Percentiles rank a stretch among this genome's conserved stretches.
Evolutionary conservation across 1,284 basidiomycete species (phyloP).

Genomic region (Ustilago loliicola): DNA sequence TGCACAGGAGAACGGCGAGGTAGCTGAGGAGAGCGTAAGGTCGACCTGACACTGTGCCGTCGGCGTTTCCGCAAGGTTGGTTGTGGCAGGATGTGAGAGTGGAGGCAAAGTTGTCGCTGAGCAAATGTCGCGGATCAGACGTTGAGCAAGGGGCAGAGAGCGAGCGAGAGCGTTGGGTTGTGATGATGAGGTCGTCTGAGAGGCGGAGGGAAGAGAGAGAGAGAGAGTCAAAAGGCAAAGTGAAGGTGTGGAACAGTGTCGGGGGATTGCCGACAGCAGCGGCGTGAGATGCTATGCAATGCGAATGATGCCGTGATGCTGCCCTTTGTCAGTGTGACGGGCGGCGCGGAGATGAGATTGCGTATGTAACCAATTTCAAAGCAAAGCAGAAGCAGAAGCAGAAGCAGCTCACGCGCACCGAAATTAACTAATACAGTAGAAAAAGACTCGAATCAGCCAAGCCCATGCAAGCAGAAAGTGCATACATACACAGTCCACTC

Average conservation of each 20-base stretch:
- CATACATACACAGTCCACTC: too few relatives aligned
- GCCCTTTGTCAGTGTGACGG: neutral
- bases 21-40: neutral
- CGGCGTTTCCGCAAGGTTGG: neutral
- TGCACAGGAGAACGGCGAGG: neutral
- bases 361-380: conserved; percentile 2
- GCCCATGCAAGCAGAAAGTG: conserved; percentile 17
- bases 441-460: conserved; percentile 16
- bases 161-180: neutral
- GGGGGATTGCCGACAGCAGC: neutral
- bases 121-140: neutral
- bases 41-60: too few relatives aligned
- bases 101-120: conserved; percentile 7
- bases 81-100: neutral
- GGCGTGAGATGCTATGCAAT: neutral
- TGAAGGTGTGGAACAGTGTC: neutral
- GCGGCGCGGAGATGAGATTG: conserved; percentile 3
- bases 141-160: neutral
- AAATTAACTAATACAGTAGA: too few relatives aligned
- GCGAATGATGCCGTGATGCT: conserved; percentile 3
- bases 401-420: neutral
- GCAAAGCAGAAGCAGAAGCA: neutral
- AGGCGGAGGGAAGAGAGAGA: neutral
- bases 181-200: neutral
- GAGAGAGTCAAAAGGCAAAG: neutral